phyloP scores from a whole-genome alignment of 306 rosid genomes.

The Fragaria nilgerrensis region DNA sequence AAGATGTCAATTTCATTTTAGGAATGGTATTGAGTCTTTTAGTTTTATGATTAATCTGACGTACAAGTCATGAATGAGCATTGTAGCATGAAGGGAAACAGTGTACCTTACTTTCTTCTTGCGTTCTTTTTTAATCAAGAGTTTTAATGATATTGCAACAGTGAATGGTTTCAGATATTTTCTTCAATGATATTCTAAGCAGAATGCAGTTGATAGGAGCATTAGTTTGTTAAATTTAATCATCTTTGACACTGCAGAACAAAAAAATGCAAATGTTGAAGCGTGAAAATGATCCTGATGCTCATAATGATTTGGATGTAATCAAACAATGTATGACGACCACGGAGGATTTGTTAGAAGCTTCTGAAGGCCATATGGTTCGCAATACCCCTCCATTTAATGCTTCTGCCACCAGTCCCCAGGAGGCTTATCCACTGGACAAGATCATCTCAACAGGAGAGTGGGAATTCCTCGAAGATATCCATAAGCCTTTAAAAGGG shows the following conservation, averaged over 20 bases:
- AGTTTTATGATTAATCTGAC: too few species aligned
- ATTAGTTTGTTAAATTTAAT: conserved; percentile 10
- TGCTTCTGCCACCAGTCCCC: conserved; percentile 63
- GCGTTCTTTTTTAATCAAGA: too few species aligned
- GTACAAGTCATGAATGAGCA: too few species aligned
- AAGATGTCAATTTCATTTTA: too few species aligned
- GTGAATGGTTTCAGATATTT: too few species aligned
- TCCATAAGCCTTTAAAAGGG: conserved; percentile 36
- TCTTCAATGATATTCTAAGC: background rate
- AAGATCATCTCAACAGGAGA: conserved; percentile 70
- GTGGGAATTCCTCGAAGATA: conserved; percentile 66
- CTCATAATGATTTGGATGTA: conserved; percentile 49
- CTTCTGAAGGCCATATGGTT: conserved; percentile 35
- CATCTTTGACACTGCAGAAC: conserved; percentile 41
- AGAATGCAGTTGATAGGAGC: too few species aligned
- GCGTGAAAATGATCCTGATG: conserved; percentile 44
- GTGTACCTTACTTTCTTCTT: too few species aligned
- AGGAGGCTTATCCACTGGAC: conserved; percentile 70
- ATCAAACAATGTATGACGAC: conserved; percentile 51
- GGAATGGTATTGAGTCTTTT: too few species aligned
- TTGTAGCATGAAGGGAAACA: background rate
- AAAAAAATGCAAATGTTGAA: conserved; percentile 37
- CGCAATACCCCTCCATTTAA: conserved; percentile 71
- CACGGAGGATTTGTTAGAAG: conserved; percentile 46
- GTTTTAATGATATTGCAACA: too few species aligned